Evolutionary conservation across 2,329 filamentous ascomycete genomes (phyloP).

Genomic region (Fonsecaea erecta): DNA sequence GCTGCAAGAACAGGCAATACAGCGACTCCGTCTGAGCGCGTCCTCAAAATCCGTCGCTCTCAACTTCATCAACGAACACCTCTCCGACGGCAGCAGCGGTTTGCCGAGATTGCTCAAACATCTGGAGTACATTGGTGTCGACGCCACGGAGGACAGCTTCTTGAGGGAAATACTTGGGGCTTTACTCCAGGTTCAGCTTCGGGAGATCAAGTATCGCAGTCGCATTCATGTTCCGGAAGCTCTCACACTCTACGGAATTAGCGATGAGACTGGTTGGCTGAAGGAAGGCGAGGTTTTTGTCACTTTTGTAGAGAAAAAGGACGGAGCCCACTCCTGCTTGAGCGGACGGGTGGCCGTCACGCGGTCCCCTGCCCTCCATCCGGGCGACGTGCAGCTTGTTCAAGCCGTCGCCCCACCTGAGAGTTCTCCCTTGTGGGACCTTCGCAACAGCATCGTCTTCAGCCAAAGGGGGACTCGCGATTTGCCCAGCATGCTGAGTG

Average conservation of each 20-base stretch:
- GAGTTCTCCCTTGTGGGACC: constrained; percentile 63
- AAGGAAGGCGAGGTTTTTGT: constrained; percentile 71
- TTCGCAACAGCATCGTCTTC: constrained; percentile 79
- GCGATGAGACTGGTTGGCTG: constrained; percentile 77
- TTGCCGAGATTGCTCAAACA: constrained; percentile 66
- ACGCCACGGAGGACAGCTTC: constrained; percentile 71
- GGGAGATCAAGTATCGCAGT: constrained; percentile 76
- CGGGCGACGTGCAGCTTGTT: constrained; percentile 75
- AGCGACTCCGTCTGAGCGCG: constrained; percentile 64
- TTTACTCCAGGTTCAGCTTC: constrained; percentile 69
- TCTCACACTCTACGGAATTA: constrained; percentile 76
- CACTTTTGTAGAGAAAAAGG: constrained; percentile 54
- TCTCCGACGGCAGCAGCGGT: constrained; percentile 64
- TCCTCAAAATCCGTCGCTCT: constrained; percentile 65
- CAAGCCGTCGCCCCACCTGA: constrained; percentile 63
- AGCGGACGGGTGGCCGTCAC: constrained; percentile 64
- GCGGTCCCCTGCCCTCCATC: constrained; percentile 77
- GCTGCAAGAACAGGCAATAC: constrained; percentile 67
- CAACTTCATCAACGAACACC: constrained; percentile 66
- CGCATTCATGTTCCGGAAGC: constrained; percentile 73
- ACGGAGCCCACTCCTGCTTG: constrained; percentile 1
- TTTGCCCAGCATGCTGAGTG: constrained; percentile 76
- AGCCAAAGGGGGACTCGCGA: constrained; percentile 74
- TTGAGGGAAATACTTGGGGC: constrained; percentile 73
- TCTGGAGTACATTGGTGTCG: constrained; percentile 62